Evolutionary conservation across 2,329 filamentous ascomycete genomes (phyloP), one percentile per base, ranked within the genome.

Genomic region (Curvularia sp.): DNA sequence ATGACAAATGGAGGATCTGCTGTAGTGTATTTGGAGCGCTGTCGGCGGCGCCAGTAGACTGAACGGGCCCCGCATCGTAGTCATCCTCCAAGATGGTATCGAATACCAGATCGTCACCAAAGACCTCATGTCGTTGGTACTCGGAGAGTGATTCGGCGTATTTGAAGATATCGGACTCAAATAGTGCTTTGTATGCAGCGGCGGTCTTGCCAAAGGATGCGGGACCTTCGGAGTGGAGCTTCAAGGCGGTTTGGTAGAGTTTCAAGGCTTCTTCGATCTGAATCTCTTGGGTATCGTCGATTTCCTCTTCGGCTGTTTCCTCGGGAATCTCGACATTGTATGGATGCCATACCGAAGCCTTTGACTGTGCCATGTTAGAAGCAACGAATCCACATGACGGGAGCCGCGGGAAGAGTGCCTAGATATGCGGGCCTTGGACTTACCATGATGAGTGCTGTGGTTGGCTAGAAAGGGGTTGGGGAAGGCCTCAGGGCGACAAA

Each of bases 241-340:
- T 97, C 57, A 99, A 81, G 46, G 95, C 95, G 68, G 84, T 89
- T 73, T 98, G 93, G 75, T 97, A 99, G 34, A 94, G 86, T 79
- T 97, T 98, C 61, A 99, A 82, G 47, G 95, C 93, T 80, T 99
- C 95, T 72, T 99, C 95, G 72, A 98, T 94, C 83, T 97, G 93
- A 51, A 99, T 88, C 77, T 98, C 94, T 76, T 94, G 95, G 32
- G 93, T 97, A 70, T 95, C 93, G 76, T 99, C 95, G 72, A 97
- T 82, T 78, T 97, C 93, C 69, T 96, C 92, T 74, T 97, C 93
- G 64, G 89, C 93, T 61, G 89, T 82, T 57, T 92, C 91, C 72
- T 96, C 92, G 79, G 97, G 95, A 9, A 92, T 90, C 78, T 97
- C 93, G 79, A 98, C 87, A 76, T 99, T 99, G 77, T 97, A 88